Percentiles rank a stretch among this genome's conserved stretches.
Evolutionary conservation across 176 grass and related monocot genomes (phyloP).

Genomic region (Musa itinerans): DNA sequence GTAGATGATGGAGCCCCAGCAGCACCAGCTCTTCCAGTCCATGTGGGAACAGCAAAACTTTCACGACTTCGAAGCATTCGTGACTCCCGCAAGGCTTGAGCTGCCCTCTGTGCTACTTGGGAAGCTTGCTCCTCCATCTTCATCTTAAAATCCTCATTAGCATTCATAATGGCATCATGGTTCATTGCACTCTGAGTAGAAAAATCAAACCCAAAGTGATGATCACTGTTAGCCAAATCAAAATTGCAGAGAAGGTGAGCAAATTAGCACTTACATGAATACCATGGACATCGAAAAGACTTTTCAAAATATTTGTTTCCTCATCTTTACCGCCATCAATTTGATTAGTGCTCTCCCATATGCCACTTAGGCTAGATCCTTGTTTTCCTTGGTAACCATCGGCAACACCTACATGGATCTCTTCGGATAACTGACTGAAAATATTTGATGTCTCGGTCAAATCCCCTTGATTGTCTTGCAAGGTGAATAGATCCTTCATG

Average conservation of each 20-base stretch:
- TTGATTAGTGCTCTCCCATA: conserved; percentile 25
- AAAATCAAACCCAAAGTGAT: background rate
- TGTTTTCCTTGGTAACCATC: conserved; percentile 25
- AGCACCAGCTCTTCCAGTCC: conserved; percentile 69
- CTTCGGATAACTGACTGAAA: conserved; percentile 58
- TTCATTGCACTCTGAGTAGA: conserved; percentile 68
- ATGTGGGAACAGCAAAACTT: conserved; percentile 69
- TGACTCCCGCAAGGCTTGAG: conserved; percentile 73
- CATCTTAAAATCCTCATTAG: conserved; percentile 67
- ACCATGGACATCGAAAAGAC: conserved; percentile 70
- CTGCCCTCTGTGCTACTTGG: conserved; percentile 73
- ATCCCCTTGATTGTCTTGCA: conserved; percentile 44
- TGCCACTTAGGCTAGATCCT: conserved; percentile 19
- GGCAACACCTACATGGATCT: conserved; percentile 46
- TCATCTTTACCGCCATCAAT: conserved; percentile 30
- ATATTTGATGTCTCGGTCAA: conserved; percentile 85
- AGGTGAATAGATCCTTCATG: conserved; percentile 89
- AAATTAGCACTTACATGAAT: conserved; percentile 57
- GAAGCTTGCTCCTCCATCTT: conserved; percentile 67
- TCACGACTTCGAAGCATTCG: conserved; percentile 59
- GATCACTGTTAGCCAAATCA: background rate
- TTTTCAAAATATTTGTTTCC: conserved; percentile 63
- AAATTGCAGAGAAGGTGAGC: background rate
- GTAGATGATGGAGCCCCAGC: conserved; percentile 51
- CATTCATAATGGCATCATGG: conserved; percentile 87